Evolutionary conservation across 164 flowering plant genomes (phyloP).

Genomic region (Liquidambar formosana): DNA sequence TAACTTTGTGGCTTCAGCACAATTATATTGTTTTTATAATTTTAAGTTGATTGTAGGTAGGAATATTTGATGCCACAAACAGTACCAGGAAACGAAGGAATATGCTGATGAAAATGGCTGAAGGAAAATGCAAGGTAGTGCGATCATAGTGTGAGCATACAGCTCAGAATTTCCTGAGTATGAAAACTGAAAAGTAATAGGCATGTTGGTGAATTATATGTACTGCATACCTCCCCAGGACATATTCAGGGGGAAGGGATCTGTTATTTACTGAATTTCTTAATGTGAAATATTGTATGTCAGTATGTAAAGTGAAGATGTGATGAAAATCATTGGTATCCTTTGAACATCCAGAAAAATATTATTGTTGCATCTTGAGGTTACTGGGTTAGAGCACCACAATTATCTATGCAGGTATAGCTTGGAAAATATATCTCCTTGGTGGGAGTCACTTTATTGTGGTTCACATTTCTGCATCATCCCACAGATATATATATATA

Average conservation of each 20-base stretch:
- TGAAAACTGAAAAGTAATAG: background rate
- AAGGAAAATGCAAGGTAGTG: slow-evolving; percentile 93
- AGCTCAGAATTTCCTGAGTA: background rate
- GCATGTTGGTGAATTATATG: background rate
- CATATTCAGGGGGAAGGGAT: background rate
- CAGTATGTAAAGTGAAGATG: background rate
- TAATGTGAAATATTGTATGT: background rate
- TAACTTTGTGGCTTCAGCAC: background rate
- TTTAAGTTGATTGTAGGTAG: slow-evolving; percentile 57
- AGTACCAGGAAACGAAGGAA: slow-evolving; percentile 79
- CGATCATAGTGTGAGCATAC: background rate
- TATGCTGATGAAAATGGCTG: slow-evolving; percentile 99
- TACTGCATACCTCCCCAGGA: background rate
- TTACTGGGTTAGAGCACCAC: background rate
- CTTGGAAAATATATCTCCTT: background rate
- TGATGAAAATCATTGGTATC: background rate
- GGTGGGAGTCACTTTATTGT: background rate
- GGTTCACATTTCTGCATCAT: background rate
- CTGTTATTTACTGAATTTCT: background rate
- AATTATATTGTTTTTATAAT: slow-evolving; percentile 4
- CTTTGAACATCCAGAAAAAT: background rate
- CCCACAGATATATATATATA: too few relatives aligned
- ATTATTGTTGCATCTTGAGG: background rate
- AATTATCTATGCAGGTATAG: background rate
- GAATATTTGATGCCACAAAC: slow-evolving; percentile 98